Base-by-base conservation (phyloP, 305 asterid species). In the Rubia balearica region DNA sequence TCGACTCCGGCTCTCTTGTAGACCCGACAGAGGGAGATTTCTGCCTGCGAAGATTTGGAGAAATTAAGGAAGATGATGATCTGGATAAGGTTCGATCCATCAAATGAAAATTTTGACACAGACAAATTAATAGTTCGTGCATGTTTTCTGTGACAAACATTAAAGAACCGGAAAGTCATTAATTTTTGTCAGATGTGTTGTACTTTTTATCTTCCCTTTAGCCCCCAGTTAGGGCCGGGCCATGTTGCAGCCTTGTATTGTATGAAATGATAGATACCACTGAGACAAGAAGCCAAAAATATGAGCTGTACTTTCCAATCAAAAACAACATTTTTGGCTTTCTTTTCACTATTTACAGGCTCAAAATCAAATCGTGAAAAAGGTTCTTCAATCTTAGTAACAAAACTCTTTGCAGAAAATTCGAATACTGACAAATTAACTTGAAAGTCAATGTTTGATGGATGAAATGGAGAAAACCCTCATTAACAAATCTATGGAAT, bases 1-100 rank as follows among this genome's bases (percentile, higher is more conserved):
- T 80, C 83, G 14, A 80, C 83, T 66, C 83, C 83, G 8, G 80
- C 56, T 73, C 83, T 70, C 49, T 80, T 80, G 76, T 76, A 76
- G 27, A 80, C 83, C 12, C 81, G 76, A 61, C 83, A 80, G 56
- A 80, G 74, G 10, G 83, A 80, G 55, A 80, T 80, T 57, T 80
- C 83, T 24, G 79, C 83, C 82, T 78, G 74, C 30, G 36, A 22
- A 12, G 2, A 59, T 53, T 16, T n/a, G 56, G n/a, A 56, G 61
- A 71, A 49, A n/a, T 14, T 5, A 41, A 42, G 38, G 48, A 16
- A 22, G 22, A 17, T 19, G 9, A 2, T 45, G 49, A 45, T 45
- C 10, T 1, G 13, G 49, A 45, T 45, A 45, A 45, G 12, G 60
- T 55, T 19, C 61, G 36, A 19, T 57, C 36, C 7, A 62, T 6